These are phyloP conservation scores for Globisporangium abappressorium DNA, from an alignment of 352 stramenopile genomes.

Conservation along the genomic window DNA sequence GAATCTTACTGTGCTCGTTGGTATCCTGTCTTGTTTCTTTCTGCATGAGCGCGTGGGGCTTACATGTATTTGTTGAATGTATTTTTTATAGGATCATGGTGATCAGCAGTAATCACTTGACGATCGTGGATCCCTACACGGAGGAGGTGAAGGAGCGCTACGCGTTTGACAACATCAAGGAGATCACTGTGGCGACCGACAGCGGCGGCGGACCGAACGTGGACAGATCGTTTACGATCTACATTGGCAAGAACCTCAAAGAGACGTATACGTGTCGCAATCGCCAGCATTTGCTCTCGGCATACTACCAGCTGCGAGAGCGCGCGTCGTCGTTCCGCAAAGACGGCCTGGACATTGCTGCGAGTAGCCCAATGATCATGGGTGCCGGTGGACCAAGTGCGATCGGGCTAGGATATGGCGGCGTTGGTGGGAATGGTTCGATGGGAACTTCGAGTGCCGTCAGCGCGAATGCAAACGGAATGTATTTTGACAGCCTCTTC, in stretches of 20 bases:
- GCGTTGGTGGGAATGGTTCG: conserved; percentile 20
- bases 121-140: conserved; percentile 80
- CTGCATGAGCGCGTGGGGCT: neutral
- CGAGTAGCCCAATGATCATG: conserved; percentile 39
- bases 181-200: conserved; percentile 78
- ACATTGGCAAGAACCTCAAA: conserved; percentile 83
- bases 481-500: conserved; percentile 88
- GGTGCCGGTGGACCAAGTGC: conserved; percentile 20
- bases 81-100: conserved; percentile 57
- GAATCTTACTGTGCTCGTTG: neutral
- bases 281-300: conserved; percentile 78
- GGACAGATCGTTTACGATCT: conserved; percentile 77
- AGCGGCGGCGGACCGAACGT: conserved; percentile 56
- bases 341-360: conserved; percentile 42
- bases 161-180: conserved; percentile 86
- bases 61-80: conserved; percentile 14
- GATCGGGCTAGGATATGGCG: conserved; percentile 29
- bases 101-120: conserved; percentile 76
- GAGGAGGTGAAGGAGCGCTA: conserved; percentile 87
- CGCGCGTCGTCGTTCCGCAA: conserved; percentile 72
- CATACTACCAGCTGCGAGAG: conserved; percentile 84
- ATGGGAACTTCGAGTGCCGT: conserved; percentile 19
- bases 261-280: conserved; percentile 86
- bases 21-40: conserved; percentile 5
- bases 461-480: conserved; percentile 40